A percentile compares a stretch with the other conserved stretches of the same genome.
phyloP scores from a whole-genome alignment of 2,329 filamentous ascomycete species.

The Leptographium flavum region DNA sequence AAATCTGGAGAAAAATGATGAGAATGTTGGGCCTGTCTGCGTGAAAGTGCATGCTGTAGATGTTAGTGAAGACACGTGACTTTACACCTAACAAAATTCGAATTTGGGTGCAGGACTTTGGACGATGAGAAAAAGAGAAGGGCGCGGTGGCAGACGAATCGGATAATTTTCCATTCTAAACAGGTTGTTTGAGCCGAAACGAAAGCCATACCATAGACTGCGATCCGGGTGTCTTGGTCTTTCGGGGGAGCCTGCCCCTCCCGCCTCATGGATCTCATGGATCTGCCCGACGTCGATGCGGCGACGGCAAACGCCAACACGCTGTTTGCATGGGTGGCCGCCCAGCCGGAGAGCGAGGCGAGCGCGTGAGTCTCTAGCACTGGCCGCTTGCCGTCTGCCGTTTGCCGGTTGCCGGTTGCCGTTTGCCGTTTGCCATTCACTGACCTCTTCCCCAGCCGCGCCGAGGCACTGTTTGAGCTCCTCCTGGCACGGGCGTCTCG shows the following conservation, averaged over 20 bases:
- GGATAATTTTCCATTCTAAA: no score
- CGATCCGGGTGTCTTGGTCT: no score
- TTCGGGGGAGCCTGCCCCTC: not conserved
- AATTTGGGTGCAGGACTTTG: no score
- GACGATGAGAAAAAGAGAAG: no score
- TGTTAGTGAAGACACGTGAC: no score
- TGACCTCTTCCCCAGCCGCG: constrained; percentile 3
- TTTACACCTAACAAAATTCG: no score
- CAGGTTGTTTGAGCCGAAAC: no score
- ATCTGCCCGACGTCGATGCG: constrained; percentile 12
- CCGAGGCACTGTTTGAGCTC: constrained; percentile 25
- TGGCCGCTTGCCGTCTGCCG: not conserved
- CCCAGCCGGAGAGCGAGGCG: constrained; percentile 8
- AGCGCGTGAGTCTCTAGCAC: constrained; percentile 3
- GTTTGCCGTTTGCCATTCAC: not conserved
- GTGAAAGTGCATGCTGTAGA: no score
- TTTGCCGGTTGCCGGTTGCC: not conserved
- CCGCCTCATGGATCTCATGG: not conserved
- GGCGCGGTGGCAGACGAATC: no score
- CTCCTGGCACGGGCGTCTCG: constrained; percentile 35
- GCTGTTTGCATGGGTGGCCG: constrained; percentile 14
- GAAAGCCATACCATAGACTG: no score
- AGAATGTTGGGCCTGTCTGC: no score
- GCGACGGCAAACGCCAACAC: constrained; percentile 14
- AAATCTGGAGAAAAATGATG: no score